Evolutionary conservation across 164 flowering plant species (phyloP).

Genomic region (Warburgia ugandensis): DNA sequence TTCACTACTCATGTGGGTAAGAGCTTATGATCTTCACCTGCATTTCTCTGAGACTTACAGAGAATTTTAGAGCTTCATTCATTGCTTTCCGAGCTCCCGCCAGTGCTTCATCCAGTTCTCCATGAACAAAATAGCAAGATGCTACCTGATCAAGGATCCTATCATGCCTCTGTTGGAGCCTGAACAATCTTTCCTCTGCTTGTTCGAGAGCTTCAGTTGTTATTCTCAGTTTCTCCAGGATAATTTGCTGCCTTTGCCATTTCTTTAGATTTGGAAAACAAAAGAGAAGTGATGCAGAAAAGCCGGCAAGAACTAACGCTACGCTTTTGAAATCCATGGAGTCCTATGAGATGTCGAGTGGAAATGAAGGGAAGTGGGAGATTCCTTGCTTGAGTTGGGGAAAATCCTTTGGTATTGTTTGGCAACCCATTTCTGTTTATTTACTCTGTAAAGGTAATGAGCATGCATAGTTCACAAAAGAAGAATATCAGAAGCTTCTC

Average conservation of each 20-base stretch:
- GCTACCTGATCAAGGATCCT: constrained; percentile 34
- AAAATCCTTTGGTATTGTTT: too few species aligned
- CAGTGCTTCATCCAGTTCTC: constrained; percentile 34
- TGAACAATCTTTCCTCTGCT: constrained; percentile 28
- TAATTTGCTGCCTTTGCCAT: constrained; percentile 15
- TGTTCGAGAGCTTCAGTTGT: constrained; percentile 32
- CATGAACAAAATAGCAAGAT: constrained; percentile 28
- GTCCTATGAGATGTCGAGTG: too few species aligned
- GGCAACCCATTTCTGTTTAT: too few species aligned
- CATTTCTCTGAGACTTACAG: constrained; percentile 29
- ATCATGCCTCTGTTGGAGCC: constrained; percentile 45
- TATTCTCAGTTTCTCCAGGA: constrained; percentile 29
- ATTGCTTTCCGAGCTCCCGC: constrained; percentile 31
- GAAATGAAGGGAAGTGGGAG: too few species aligned
- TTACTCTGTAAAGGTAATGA: too few species aligned
- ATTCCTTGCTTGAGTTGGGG: too few species aligned
- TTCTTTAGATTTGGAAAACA: constrained; percentile 22
- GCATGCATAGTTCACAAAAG: too few species aligned
- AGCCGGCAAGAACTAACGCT: constrained; percentile 26
- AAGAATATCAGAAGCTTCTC: too few species aligned
- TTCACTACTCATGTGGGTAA: constrained; percentile 17
- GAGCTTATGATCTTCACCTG: constrained; percentile 31
- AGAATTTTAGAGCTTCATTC: constrained; percentile 42
- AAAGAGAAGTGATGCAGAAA: constrained; percentile 34
- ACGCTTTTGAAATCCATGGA: too few species aligned